Conservation (phyloP, 768 basidiomycete genomes). For the Amanita rubescens region DNA sequence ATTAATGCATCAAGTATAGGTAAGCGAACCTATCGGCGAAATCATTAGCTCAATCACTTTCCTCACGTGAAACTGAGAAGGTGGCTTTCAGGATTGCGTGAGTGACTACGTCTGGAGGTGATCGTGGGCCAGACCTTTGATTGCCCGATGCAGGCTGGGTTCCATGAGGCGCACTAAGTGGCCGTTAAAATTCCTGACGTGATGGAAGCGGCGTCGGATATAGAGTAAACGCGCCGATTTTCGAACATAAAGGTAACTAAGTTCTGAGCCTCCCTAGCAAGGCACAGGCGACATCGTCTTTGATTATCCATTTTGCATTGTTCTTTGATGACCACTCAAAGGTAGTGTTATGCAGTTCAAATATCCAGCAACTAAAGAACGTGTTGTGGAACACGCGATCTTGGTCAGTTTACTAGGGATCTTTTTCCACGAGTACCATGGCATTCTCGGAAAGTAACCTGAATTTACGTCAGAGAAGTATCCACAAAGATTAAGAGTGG, state of each 20-base stretch:
- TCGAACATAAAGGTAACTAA: background rate
- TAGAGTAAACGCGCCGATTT: background rate
- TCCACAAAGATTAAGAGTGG: background rate
- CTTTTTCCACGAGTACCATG: background rate
- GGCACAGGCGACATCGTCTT: background rate
- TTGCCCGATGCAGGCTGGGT: background rate
- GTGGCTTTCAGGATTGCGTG: background rate
- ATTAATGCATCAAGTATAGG: background rate
- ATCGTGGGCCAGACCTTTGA: constrained; percentile 2
- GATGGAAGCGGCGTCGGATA: background rate
- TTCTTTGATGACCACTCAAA: background rate
- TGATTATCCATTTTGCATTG: background rate
- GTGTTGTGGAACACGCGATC: background rate
- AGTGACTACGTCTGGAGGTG: background rate
- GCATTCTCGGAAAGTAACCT: constrained; percentile 5
- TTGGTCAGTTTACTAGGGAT: background rate
- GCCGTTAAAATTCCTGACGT: background rate
- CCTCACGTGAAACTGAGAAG: constrained; percentile 2
- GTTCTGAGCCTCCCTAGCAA: background rate
- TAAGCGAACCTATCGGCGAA: background rate
- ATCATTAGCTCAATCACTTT: background rate
- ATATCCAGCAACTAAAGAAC: background rate
- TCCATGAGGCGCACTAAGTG: constrained; percentile 3
- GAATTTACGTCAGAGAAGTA: constrained; percentile 6
- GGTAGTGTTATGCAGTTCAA: background rate